These are phyloP conservation scores for Penicillium cataractarum DNA, from an alignment of 495 filamentous ascomycete genomes.

Conservation along the genomic window DNA sequence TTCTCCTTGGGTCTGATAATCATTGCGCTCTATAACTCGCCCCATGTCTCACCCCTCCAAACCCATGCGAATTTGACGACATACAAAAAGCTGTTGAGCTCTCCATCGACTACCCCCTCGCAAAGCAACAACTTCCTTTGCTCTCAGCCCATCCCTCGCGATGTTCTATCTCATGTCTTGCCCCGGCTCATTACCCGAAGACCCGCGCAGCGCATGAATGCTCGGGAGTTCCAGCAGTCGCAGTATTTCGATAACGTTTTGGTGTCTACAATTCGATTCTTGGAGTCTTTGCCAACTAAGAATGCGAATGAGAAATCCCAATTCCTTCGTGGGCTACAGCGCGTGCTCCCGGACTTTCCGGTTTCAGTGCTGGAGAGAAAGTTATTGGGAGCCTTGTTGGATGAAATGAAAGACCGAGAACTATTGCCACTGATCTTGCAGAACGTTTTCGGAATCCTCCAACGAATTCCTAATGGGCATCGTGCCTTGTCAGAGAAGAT, in stretches of 20 bases:
- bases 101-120: constrained; percentile 75
- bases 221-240: constrained; percentile 90
- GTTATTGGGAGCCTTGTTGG: constrained; percentile 80
- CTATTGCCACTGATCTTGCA: constrained; percentile 81
- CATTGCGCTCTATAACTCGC: constrained; percentile 88
- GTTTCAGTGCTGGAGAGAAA: constrained; percentile 94
- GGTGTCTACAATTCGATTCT: constrained; percentile 91
- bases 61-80: constrained; percentile 74
- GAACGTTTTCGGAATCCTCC: constrained; percentile 87
- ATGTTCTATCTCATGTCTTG: constrained; percentile 72
- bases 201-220: constrained; percentile 83
- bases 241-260: constrained; percentile 96
- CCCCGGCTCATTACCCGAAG: constrained; percentile 83
- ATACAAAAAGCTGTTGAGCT: constrained; percentile 80
- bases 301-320: constrained; percentile 86
- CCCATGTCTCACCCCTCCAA: constrained; percentile 83
- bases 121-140: constrained; percentile 82
- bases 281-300: constrained; percentile 89
- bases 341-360: constrained; percentile 87
- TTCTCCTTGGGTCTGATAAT: constrained; percentile 91
- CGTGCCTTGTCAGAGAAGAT: constrained; percentile 82
- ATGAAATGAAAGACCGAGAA: constrained; percentile 90
- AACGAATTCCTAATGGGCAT: constrained; percentile 71
- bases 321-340: constrained; percentile 86
- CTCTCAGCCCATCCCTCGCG: constrained; percentile 75